These are phyloP conservation scores for Penicillium sp. DNA, from an alignment of 2,329 filamentous ascomycete genomes.

Conservation along the genomic window DNA sequence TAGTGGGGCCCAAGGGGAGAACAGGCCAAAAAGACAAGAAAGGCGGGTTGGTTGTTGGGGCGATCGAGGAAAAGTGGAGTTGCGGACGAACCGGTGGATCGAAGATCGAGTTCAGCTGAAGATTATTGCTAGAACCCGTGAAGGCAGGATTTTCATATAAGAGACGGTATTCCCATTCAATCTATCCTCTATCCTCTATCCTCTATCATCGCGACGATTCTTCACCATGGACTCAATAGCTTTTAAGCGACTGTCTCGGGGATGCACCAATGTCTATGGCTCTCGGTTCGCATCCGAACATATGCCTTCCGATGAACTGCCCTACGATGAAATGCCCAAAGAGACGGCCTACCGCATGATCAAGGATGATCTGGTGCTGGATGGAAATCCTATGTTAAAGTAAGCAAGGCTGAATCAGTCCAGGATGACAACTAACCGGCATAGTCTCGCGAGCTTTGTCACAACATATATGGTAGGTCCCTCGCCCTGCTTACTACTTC, in stretches of 20 bases:
- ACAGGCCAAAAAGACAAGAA: too few species aligned
- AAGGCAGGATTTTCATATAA: too few species aligned
- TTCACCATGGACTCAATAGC: not conserved
- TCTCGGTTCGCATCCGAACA: conserved; percentile 79
- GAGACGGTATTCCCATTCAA: not conserved
- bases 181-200: not conserved
- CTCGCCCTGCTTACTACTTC: too few species aligned
- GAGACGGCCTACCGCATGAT: conserved; percentile 95
- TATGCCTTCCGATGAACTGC: conserved; percentile 81
- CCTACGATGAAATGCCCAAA: conserved; percentile 83
- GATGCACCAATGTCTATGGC: conserved; percentile 84
- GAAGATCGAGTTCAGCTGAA: too few species aligned
- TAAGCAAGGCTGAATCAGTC: conserved; percentile 20
- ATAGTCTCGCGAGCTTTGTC: conserved; percentile 84
- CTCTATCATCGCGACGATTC: not conserved
- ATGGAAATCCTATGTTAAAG: conserved; percentile 83
- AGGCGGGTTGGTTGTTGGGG: too few species aligned
- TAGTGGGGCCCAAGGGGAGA: too few species aligned
- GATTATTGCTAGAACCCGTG: not conserved
- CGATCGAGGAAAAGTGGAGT: too few species aligned
- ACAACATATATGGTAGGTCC: conserved; percentile 85
- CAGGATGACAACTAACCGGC: conserved; percentile 2
- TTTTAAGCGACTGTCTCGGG: conserved; percentile 42
- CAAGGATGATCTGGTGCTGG: conserved; percentile 87
- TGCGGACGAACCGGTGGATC: too few species aligned